phyloP scores from a whole-genome alignment of 345 rosid species.

The Brassica juncea region DNA sequence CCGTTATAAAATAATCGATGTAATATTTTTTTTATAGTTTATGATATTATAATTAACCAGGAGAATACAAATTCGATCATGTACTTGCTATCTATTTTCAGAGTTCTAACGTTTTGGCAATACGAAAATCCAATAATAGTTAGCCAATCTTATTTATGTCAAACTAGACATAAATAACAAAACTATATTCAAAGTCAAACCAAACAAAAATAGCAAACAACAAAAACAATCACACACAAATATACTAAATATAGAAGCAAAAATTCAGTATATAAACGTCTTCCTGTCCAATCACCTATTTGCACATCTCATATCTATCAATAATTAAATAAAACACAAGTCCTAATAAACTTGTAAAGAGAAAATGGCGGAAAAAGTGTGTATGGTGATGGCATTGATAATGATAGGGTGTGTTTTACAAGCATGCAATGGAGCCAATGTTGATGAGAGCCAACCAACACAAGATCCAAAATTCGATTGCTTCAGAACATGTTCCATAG shows the following conservation, averaged over 20 bases:
- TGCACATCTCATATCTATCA: background rate
- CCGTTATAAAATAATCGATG: too few species aligned
- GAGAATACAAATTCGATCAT: too few species aligned
- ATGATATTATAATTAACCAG: too few species aligned
- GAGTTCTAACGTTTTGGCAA: too few species aligned
- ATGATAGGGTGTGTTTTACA: constrained; percentile 22
- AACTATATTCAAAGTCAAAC: background rate
- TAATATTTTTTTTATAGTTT: too few species aligned
- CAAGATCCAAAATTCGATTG: constrained; percentile 3
- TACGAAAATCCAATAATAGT: too few species aligned
- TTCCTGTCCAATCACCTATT: background rate
- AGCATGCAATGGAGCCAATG: constrained; percentile 26
- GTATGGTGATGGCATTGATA: constrained; percentile 22
- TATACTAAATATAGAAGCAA: constrained; percentile 9
- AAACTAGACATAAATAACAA: background rate
- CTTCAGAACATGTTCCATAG: constrained; percentile 30
- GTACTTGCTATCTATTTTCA: too few species aligned
- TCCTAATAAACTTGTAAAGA: background rate
- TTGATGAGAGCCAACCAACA: background rate
- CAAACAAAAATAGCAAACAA: background rate
- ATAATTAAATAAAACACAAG: background rate
- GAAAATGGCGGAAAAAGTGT: constrained; percentile 27
- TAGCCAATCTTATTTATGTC: background rate
- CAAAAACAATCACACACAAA: background rate
- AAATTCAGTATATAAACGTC: background rate